Conservation (phyloP, 116 monocot genomes). For the Thalassia testudinum region DNA sequence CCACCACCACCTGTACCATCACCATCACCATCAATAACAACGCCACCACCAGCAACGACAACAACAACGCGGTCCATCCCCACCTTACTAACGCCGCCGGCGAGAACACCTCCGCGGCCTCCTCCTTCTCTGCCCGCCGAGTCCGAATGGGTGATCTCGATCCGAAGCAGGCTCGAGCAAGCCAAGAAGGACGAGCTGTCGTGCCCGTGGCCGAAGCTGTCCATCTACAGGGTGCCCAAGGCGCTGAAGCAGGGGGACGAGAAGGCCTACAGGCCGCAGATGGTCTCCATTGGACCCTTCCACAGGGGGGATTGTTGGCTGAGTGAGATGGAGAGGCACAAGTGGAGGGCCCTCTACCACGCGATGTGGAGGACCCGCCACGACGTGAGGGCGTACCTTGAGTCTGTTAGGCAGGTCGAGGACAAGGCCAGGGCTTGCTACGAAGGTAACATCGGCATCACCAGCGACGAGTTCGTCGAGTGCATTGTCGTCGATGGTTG, state of each 20-base stretch:
- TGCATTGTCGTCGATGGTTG: slow-evolving; percentile 47
- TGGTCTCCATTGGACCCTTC: slow-evolving; percentile 73
- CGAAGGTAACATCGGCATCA: slow-evolving; percentile 22
- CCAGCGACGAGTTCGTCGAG: slow-evolving; percentile 31
- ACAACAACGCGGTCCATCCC: background rate
- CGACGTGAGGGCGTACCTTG: slow-evolving; percentile 25
- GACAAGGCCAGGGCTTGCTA: slow-evolving; percentile 44
- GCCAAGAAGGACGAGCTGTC: slow-evolving; percentile 28
- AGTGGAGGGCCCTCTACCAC: slow-evolving; percentile 61
- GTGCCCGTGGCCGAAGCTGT: slow-evolving; percentile 42
- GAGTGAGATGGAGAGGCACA: slow-evolving; percentile 66
- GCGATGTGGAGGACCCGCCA: slow-evolving; percentile 36
- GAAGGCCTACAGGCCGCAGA: slow-evolving; percentile 40
- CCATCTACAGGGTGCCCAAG: slow-evolving; percentile 71
- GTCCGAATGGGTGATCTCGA: slow-evolving; percentile 42
- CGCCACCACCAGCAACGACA: background rate
- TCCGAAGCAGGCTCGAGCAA: slow-evolving; percentile 29
- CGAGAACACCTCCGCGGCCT: background rate
- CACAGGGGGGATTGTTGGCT: slow-evolving; percentile 53
- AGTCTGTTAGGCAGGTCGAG: slow-evolving; percentile 26
- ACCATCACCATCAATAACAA: background rate
- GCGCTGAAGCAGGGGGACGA: slow-evolving; percentile 37
- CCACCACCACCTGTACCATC: background rate
- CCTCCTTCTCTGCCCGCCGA: slow-evolving; percentile 10
- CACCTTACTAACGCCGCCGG: background rate